phyloP scores from a whole-genome alignment of 495 filamentous ascomycete genomes.

The Tuber calosporum region DNA sequence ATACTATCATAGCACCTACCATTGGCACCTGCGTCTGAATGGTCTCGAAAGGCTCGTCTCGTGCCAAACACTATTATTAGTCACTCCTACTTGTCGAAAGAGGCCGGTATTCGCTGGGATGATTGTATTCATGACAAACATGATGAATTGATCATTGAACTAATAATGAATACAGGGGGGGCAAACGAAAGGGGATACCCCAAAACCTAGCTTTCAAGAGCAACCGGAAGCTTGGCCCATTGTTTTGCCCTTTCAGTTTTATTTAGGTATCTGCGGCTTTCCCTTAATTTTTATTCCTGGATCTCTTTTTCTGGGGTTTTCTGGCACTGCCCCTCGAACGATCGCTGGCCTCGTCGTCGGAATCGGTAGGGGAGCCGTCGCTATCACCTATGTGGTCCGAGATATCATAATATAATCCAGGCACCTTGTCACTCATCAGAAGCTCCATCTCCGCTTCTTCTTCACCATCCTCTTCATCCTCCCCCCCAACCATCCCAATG shows the following conservation, averaged over 20 bases:
- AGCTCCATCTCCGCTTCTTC: slow-evolving; percentile 25
- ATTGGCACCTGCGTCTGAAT: neutral
- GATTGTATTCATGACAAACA: neutral
- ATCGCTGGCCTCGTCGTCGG: neutral
- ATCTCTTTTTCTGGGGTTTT: neutral
- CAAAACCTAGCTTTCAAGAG: neutral
- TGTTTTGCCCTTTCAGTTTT: neutral
- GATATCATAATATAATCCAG: neutral
- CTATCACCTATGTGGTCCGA: neutral
- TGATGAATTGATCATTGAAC: neutral
- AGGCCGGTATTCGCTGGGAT: neutral
- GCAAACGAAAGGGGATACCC: neutral
- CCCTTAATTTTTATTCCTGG: neutral
- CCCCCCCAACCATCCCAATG: slow-evolving; percentile 16
- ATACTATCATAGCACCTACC: neutral
- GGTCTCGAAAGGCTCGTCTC: neutral
- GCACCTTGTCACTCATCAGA: neutral
- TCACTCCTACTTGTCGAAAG: neutral
- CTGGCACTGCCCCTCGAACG: neutral
- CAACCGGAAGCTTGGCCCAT: neutral
- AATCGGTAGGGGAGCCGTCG: neutral
- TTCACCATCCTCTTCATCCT: slow-evolving; percentile 25
- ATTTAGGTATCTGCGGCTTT: neutral
- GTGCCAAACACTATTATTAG: neutral
- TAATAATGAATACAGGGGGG: neutral